Percentiles rank a stretch among this genome's conserved stretches.
Evolutionary conservation across 2,329 filamentous ascomycete species (phyloP).

Genomic region (Pseudomassariella vexata): DNA sequence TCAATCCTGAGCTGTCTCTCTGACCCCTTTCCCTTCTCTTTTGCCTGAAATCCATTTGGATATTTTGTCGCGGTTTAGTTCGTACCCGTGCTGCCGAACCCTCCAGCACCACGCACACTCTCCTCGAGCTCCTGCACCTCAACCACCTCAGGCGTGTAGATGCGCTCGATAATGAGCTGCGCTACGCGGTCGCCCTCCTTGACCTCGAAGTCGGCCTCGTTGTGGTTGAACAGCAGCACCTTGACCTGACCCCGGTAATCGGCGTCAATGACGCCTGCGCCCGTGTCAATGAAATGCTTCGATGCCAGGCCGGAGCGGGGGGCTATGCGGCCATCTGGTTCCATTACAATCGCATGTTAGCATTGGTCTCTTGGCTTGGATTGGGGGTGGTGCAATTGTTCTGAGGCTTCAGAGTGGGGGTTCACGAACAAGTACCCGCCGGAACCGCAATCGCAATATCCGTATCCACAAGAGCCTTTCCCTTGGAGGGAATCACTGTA

Average conservation of each 20-base stretch:
- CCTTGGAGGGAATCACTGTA: conserved; percentile 70
- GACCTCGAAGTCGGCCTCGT: conserved; percentile 73
- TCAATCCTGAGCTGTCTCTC: too few species aligned
- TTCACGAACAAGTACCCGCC: conserved; percentile 71
- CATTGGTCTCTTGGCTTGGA: neutral
- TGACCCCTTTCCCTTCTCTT: too few species aligned
- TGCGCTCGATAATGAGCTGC: conserved; percentile 89
- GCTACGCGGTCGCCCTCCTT: conserved; percentile 86
- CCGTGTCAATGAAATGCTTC: conserved; percentile 95
- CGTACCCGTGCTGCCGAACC: conserved; percentile 80
- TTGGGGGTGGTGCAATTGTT: neutral
- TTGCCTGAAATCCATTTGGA: too few species aligned
- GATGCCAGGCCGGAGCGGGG: conserved; percentile 85
- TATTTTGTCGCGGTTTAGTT: conserved; percentile 19
- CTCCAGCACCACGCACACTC: conserved; percentile 84
- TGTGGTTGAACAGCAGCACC: conserved; percentile 91
- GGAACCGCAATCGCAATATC: conserved; percentile 90
- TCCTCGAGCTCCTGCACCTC: conserved; percentile 85
- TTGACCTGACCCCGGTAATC: conserved; percentile 95
- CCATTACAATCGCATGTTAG: neutral
- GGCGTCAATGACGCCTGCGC: conserved; percentile 94
- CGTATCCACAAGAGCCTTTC: conserved; percentile 83
- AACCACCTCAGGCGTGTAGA: conserved; percentile 87
- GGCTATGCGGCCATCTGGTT: conserved; percentile 76
- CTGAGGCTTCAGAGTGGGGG: conserved; percentile 1